A percentile compares a stretch with the other conserved stretches of the same genome.
Evolutionary conservation across 345 rosid species (phyloP).

Genomic region (Syzygium oleosum): DNA sequence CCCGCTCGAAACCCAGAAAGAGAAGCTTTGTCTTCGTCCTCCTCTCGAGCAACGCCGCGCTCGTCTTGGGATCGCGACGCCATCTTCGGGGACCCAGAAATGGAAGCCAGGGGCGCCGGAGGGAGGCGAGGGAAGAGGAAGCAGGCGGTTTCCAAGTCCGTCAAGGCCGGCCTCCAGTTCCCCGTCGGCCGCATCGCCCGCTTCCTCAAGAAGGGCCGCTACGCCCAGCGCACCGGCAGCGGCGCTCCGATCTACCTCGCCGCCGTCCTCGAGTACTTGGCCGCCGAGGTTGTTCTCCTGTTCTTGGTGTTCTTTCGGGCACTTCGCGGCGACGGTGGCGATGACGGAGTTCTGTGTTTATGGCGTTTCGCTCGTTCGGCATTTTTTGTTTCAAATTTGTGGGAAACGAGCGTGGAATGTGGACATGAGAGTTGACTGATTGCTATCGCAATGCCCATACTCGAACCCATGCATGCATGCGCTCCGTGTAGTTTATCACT

Average conservation of each 20-base stretch:
- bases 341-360: too few relatives aligned
- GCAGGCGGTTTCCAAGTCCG: conserved; percentile 53
- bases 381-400: too few relatives aligned
- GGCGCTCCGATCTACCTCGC: conserved; percentile 73
- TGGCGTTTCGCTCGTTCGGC: too few relatives aligned
- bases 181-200: conserved; percentile 75
- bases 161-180: conserved; percentile 69
- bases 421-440: too few relatives aligned
- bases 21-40: neutral
- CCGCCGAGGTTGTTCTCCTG: conserved; percentile 43
- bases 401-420: too few relatives aligned
- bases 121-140: conserved; percentile 56
- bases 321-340: too few relatives aligned
- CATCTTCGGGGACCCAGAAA: neutral
- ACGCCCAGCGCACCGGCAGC: conserved; percentile 49
- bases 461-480: neutral
- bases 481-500: neutral
- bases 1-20: neutral
- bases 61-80: neutral
- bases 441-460: neutral
- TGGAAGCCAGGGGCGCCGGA: conserved; percentile 57
- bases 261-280: conserved; percentile 75
- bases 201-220: conserved; percentile 63
- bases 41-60: too few relatives aligned
- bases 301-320: neutral